Percentiles rank a stretch among this genome's conserved stretches.
phyloP scores from a whole-genome alignment of 2,329 filamentous ascomycete genomes.

The Clonostachys sp. region DNA sequence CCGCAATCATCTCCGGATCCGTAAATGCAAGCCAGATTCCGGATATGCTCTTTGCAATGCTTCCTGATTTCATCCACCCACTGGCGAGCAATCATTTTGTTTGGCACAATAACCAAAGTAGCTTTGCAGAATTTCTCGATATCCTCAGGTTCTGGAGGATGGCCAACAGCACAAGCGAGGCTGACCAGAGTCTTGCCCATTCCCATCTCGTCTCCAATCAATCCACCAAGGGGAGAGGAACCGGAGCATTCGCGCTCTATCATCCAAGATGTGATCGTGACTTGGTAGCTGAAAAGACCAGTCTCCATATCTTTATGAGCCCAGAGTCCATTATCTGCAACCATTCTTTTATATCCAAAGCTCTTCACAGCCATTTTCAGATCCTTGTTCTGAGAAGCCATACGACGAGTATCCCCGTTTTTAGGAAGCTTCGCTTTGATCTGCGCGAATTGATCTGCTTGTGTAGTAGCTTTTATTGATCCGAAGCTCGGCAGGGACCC shows the following conservation, averaged over 20 bases:
- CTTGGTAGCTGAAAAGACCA: slow-evolving; percentile 32
- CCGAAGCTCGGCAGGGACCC: background rate
- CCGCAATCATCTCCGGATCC: background rate
- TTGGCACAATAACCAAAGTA: slow-evolving; percentile 25
- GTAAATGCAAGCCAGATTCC: slow-evolving; percentile 4
- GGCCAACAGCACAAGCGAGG: slow-evolving; percentile 67
- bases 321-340: background rate
- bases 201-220: slow-evolving; percentile 60
- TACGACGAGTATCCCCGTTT: background rate
- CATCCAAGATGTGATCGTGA: slow-evolving; percentile 51
- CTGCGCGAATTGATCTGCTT: background rate
- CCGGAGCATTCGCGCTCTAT: slow-evolving; percentile 36
- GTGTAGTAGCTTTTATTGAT: background rate
- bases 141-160: slow-evolving; percentile 36
- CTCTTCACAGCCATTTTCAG: background rate
- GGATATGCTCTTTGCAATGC: slow-evolving; percentile 8
- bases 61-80: slow-evolving; percentile 19
- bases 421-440: background rate
- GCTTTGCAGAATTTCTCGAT: slow-evolving; percentile 20
- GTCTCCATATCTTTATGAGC: slow-evolving; percentile 1
- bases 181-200: slow-evolving; percentile 69
- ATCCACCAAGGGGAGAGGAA: slow-evolving; percentile 46
- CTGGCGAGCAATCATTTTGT: slow-evolving; percentile 10
- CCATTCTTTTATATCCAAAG: slow-evolving; percentile 1
- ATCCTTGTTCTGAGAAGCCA: background rate